These are phyloP conservation scores for Globisporangium nunn DNA, from an alignment of 352 stramenopile genomes.

Conservation along the genomic window DNA sequence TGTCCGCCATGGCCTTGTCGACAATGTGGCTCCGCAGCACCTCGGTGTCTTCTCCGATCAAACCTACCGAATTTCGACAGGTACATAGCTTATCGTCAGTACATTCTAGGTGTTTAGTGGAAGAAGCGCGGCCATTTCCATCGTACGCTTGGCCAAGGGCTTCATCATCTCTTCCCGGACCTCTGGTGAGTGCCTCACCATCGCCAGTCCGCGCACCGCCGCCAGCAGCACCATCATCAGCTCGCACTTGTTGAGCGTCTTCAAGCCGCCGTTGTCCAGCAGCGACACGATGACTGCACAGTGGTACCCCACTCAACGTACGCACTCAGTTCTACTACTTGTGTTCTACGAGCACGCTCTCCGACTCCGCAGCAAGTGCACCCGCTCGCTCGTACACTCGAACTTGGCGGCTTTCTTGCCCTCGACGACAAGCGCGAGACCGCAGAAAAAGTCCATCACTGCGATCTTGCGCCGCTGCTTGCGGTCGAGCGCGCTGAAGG, in stretches of 20 bases:
- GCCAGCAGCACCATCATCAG: conserved; percentile 49
- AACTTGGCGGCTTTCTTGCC: conserved; percentile 62
- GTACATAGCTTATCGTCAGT: not conserved
- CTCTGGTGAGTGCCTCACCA: conserved; percentile 37
- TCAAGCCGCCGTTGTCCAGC: conserved; percentile 50
- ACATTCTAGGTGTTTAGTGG: too few relatives aligned
- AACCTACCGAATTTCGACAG: conserved; percentile 16
- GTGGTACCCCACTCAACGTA: not conserved
- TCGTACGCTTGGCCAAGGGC: conserved; percentile 38
- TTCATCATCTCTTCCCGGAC: conserved; percentile 26
- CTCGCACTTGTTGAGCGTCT: conserved; percentile 56
- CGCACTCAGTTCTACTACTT: not conserved
- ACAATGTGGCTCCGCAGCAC: conserved; percentile 32
- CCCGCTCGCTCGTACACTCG: conserved; percentile 29
- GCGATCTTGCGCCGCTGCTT: conserved; percentile 20
- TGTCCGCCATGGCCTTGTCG: conserved; percentile 51
- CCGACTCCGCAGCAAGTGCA: too few relatives aligned
- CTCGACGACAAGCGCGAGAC: conserved; percentile 45
- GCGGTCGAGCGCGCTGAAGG: conserved; percentile 35
- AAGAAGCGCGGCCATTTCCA: too few relatives aligned
- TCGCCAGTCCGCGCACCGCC: conserved; percentile 33
- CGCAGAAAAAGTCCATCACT: conserved; percentile 56
- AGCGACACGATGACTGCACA: conserved; percentile 45
- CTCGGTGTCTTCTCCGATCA: conserved; percentile 39
- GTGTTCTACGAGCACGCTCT: not conserved